Evolutionary conservation across 495 filamentous ascomycete species (phyloP), one percentile per base, ranked within the genome.

Genomic region (Aspergillus affinis): DNA sequence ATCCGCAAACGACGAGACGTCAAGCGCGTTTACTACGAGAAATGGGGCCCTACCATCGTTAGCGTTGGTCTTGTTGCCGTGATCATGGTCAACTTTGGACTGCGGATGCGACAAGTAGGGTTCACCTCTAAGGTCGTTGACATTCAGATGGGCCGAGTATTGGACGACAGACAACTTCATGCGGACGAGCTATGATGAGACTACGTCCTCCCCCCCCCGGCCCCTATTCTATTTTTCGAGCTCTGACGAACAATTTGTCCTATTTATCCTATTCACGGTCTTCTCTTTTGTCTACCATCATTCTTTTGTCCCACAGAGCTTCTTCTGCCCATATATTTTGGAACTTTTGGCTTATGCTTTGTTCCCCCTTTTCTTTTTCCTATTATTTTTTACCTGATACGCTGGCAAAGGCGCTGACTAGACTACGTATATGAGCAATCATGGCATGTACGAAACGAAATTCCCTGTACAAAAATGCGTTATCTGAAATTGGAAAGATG

Each of bases 1-100:
- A 97, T 98, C 69, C 84, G 90, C 63, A 83, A 85, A 65, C 82
- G 93, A 48, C 85, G 85, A 46, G 90, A 88, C 36, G 91, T 94
- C 32, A 89, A 84, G 60, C 72, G 76, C 8, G 74, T 79, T 0
- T 98, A 95, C 77, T 92, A 98, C 70, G 94, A 98, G 69, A 86
- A 85, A 63, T 88, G 83, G 76, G 94, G 94, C 0, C 94, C 94
- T 4, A 93, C 81, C 5, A 68, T 88, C n/a, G 77, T 98, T n/a
- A 93, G 90, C 59, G 59, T 76, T 13, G 82, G 88, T 23, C 74
- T 98, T 54, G 81, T 96, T 18, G 77, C 80, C 0, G 88, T 92
- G 8, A 82, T 96, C 27, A 76, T 82, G 27, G 66, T 95, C 44
- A 96, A 93, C 72, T 94, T 96, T 77, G 90, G 51, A 2, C 41